Conservation (phyloP, 2,329 filamentous ascomycete genomes). For the Sporothrix brasiliensis region DNA sequence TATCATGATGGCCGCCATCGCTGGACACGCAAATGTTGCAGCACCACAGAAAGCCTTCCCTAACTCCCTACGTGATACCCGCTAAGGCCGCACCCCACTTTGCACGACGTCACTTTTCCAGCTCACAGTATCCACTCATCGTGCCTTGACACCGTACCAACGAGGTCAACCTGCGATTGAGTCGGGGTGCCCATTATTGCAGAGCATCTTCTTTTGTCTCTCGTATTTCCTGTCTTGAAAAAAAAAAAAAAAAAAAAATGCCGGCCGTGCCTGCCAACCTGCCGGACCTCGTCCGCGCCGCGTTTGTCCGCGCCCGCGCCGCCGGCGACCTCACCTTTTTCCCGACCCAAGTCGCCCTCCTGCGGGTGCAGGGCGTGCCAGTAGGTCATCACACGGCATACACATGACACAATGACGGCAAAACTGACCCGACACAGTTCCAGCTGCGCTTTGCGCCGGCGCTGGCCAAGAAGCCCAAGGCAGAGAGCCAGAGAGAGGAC, state of each 20-base stretch:
- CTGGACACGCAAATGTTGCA: too few relatives aligned
- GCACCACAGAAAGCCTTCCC: not conserved
- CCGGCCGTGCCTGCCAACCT: conserved; percentile 50
- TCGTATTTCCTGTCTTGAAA: too few relatives aligned
- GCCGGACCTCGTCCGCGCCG: conserved; percentile 54
- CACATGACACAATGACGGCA: too few relatives aligned
- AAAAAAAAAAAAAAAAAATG: too few relatives aligned
- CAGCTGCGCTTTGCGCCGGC: conserved; percentile 72
- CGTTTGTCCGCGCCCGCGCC: conserved; percentile 53
- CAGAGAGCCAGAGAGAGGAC: conserved; percentile 5
- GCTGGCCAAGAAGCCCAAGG: conserved; percentile 67
- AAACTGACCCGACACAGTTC: conserved; percentile 53
- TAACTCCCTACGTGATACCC: not conserved
- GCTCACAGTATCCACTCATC: not conserved
- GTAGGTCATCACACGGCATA: conserved; percentile 42
- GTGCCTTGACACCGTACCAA: not conserved
- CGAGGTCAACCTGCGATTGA: not conserved
- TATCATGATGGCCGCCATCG: not conserved
- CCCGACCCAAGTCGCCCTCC: conserved; percentile 56
- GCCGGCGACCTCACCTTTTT: conserved; percentile 58
- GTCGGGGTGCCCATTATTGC: not conserved
- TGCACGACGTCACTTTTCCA: conserved; percentile 11
- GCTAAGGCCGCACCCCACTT: not conserved
- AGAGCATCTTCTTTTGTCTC: too few relatives aligned
- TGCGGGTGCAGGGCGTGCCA: conserved; percentile 49